phyloP scores from a whole-genome alignment of 805 yeast genomes.

The Barnettozyma salicaria region DNA sequence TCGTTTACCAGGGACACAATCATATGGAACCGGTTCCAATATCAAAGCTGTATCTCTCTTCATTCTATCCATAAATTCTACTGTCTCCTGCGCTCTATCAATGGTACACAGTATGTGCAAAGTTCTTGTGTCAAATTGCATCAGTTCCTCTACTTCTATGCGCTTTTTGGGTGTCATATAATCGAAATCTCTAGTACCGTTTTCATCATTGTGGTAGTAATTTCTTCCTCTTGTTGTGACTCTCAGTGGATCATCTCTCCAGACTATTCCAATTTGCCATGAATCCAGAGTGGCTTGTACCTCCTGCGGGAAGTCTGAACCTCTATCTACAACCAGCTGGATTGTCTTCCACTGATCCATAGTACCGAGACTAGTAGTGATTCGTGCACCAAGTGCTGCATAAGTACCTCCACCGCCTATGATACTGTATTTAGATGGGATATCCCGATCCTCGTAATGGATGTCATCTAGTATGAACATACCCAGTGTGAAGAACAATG shows the following conservation, averaged over 20 bases:
- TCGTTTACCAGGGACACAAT: constrained; percentile 50
- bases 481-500: constrained; percentile 62
- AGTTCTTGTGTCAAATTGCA: constrained; percentile 26
- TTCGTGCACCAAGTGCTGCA: constrained; percentile 68
- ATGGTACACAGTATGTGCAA: constrained; percentile 62
- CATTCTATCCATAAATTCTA: neutral
- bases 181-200: constrained; percentile 40
- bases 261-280: constrained; percentile 60
- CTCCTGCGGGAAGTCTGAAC: constrained; percentile 62
- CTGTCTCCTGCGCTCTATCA: constrained; percentile 26
- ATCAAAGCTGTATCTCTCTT: constrained; percentile 25
- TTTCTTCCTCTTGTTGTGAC: constrained; percentile 81
- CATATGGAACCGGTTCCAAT: constrained; percentile 87
- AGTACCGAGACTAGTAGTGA: constrained; percentile 40
- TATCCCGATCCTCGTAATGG: constrained; percentile 38
- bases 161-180: constrained; percentile 58
- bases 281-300: constrained; percentile 39
- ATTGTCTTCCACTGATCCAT: constrained; percentile 38
- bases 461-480: constrained; percentile 90
- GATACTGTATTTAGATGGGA: constrained; percentile 39
- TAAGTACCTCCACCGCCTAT: constrained; percentile 91
- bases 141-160: constrained; percentile 51
- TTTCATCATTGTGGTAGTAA: constrained; percentile 43
- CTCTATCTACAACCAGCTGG: constrained; percentile 75
- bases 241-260: constrained; percentile 46